Evolutionary conservation across 306 rosid genomes (phyloP).

Genomic region (Cucumis melo): DNA sequence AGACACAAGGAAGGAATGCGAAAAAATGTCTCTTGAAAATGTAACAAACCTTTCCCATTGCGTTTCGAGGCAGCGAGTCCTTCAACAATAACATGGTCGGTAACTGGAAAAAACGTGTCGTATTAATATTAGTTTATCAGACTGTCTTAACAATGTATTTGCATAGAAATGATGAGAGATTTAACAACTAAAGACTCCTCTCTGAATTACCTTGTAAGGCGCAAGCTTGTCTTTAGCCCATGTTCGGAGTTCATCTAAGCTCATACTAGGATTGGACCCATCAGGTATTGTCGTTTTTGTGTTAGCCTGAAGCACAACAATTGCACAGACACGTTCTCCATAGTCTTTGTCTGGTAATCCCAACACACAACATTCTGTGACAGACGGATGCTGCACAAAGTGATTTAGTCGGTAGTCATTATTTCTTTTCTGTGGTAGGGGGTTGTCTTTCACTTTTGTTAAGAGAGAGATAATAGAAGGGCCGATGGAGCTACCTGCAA

Average conservation of each 20-base stretch:
- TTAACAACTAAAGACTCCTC: background rate
- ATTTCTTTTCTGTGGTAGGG: background rate
- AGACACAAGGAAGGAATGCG: background rate
- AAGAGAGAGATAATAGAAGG: background rate
- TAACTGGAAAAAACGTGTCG: conserved; percentile 29
- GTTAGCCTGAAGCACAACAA: conserved; percentile 42
- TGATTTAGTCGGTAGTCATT: background rate
- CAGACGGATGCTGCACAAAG: conserved; percentile 51
- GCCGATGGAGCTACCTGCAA: conserved; percentile 37
- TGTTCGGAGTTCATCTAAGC: conserved; percentile 49
- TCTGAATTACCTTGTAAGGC: conserved; percentile 69
- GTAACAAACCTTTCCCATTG: conserved; percentile 87
- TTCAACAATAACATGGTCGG: conserved; percentile 39
- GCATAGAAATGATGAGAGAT: background rate
- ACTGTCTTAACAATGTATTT: background rate
- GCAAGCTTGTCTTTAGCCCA: conserved; percentile 87
- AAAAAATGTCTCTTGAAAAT: background rate
- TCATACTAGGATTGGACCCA: conserved; percentile 39
- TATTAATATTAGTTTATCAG: background rate
- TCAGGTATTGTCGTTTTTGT: conserved; percentile 26
- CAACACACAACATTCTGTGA: conserved; percentile 78
- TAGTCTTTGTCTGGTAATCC: conserved; percentile 76
- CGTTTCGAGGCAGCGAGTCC: conserved; percentile 80
- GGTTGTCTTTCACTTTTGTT: background rate
- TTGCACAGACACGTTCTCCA: conserved; percentile 71